Base-by-base conservation (phyloP, 108 stramenopile genomes). In the Parmales sp. region DNA sequence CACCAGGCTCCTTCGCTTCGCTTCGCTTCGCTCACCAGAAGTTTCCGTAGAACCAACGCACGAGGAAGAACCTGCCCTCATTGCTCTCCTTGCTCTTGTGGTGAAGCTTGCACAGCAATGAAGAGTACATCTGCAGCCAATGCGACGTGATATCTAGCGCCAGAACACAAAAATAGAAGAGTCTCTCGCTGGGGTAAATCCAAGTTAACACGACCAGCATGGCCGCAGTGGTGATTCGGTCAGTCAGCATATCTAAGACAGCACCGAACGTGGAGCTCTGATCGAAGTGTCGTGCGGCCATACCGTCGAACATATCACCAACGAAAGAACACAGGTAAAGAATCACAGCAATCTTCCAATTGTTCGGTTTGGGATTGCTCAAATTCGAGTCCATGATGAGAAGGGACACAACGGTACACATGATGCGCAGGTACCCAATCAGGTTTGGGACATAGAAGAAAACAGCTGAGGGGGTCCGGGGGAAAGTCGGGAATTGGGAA, bases 231-330 rank as follows among this genome's bases (percentile, higher is more conserved):
- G 93, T 83, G 71, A 90, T 92, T 39, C 97, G 77, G 75, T 98
- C 97, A 0, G 97, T 98, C 22, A 96, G 90, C 97, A 98, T 98
- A 70, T 98, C 97, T 39, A 98, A 74, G 20, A 96, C 70, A 0
- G 88, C 89, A 20, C 97, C 97, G 70, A 89, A 95, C 28, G 75
- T 71, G 26, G 87, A 89, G 41, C 80, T 82, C 77, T 98, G 97
- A 50, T 91, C 70, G 38, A 90, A 81, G 63, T 85, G 87, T 37
- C 97, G 78, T 23, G 97, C 97, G 18, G 90, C 92, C 71, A 88
- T 68, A 31, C 97, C 97, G 74, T 98, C 97, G 64, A 98, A 89
- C 16, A 93, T 74, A 69, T 98, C 97, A 26, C 94, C 95, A 1
- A 85, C 89, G 77, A 98, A 98, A 43, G 88, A 89, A 16, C 83